Evolutionary conservation across 495 filamentous ascomycete species (phyloP).

Genomic region (Geopyxis carbonaria): DNA sequence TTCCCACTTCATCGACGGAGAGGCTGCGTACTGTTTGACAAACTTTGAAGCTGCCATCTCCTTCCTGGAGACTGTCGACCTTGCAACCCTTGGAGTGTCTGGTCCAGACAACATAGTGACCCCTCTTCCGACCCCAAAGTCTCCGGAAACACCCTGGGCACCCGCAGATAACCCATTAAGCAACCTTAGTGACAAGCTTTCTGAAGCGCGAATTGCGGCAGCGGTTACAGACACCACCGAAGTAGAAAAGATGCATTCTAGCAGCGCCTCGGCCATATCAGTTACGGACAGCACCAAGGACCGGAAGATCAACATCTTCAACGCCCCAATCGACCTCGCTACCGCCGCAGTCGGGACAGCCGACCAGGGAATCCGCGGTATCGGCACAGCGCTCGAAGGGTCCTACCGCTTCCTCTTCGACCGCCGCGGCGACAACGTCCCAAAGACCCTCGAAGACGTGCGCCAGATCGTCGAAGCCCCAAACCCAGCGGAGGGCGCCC

Average conservation of each 20-base stretch:
- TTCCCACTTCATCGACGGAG: slow-evolving; percentile 70
- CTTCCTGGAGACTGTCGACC: slow-evolving; percentile 94
- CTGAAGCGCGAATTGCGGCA: slow-evolving; percentile 15
- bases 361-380: slow-evolving; percentile 77
- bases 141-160: slow-evolving; percentile 12
- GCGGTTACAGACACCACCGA: slow-evolving; percentile 10
- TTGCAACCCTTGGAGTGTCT: slow-evolving; percentile 77
- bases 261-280: slow-evolving; percentile 11
- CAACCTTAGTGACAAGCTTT: slow-evolving; percentile 17
- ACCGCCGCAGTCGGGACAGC: slow-evolving; percentile 67
- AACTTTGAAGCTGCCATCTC: slow-evolving; percentile 89
- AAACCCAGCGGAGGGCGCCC: slow-evolving; percentile 32
- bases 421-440: slow-evolving; percentile 43
- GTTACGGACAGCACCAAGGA: slow-evolving; percentile 14
- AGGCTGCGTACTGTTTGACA: slow-evolving; percentile 88
- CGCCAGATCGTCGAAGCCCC: slow-evolving; percentile 66
- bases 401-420: slow-evolving; percentile 91
- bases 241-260: slow-evolving; percentile 2
- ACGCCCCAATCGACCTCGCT: slow-evolving; percentile 23
- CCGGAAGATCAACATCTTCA: slow-evolving; percentile 28
- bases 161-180: slow-evolving; percentile 14
- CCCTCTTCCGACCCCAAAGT: slow-evolving; percentile 9
- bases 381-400: slow-evolving; percentile 69
- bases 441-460: slow-evolving; percentile 83
- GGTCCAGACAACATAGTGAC: slow-evolving; percentile 35